These are phyloP conservation scores for Nemania sp. DNA, from an alignment of 2,329 filamentous ascomycete genomes.

Conservation along the genomic window DNA sequence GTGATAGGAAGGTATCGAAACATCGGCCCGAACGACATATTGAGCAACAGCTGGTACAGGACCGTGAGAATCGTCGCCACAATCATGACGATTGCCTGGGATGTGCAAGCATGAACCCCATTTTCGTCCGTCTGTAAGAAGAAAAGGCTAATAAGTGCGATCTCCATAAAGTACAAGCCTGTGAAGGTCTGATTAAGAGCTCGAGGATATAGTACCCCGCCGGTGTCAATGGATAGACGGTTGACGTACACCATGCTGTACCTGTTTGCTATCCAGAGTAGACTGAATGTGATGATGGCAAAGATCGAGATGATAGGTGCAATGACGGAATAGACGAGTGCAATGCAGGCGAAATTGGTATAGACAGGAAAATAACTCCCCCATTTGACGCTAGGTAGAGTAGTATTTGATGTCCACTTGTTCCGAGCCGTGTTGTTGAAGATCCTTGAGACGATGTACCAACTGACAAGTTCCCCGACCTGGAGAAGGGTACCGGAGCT, in stretches of 20 bases:
- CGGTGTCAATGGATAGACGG: conserved; percentile 86
- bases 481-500: conserved; percentile 90
- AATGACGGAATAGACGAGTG: conserved; percentile 84
- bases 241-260: conserved; percentile 97
- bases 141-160: conserved; percentile 87
- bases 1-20: conserved; percentile 92
- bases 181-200: conserved; percentile 97
- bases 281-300: conserved; percentile 85
- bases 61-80: conserved; percentile 71
- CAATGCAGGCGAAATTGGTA: conserved; percentile 94
- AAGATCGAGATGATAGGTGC: conserved; percentile 91
- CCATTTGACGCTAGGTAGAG: conserved; percentile 79
- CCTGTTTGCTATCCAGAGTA: conserved; percentile 94
- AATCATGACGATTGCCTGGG: conserved; percentile 86
- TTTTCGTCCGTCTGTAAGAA: conserved; percentile 70
- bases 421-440: conserved; percentile 79
- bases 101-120: conserved; percentile 61
- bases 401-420: conserved; percentile 87
- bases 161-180: conserved; percentile 91
- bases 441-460: conserved; percentile 80
- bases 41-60: conserved; percentile 79
- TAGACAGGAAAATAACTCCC: conserved; percentile 95
- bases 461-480: conserved; percentile 74
- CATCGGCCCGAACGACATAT: conserved; percentile 81
- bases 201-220: conserved; percentile 86